Evolutionary conservation across 2,329 filamentous ascomycete species (phyloP).

Genomic region (Parascedosporium putredinis): DNA sequence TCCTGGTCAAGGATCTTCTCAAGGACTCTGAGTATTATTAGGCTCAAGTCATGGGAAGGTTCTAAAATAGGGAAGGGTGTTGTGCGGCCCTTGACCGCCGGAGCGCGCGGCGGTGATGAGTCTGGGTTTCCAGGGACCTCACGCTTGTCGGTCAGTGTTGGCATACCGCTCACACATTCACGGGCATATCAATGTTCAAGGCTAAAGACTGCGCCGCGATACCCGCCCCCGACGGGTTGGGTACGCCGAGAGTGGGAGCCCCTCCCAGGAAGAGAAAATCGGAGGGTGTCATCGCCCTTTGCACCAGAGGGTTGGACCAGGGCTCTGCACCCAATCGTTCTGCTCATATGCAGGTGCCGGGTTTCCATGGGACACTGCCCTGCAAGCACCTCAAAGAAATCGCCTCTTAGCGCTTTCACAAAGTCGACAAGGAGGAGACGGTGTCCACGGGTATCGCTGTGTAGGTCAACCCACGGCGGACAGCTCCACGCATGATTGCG

Average conservation of each 20-base stretch:
- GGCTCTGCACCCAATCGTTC: constrained; percentile 5
- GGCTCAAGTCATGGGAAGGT: too few relatives aligned
- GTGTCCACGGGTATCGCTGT: neutral
- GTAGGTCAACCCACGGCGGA: too few relatives aligned
- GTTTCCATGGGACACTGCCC: constrained; percentile 4
- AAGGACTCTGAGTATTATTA: too few relatives aligned
- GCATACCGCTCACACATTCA: too few relatives aligned
- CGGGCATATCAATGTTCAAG: too few relatives aligned
- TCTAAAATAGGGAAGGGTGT: neutral
- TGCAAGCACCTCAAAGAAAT: neutral
- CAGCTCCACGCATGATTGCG: too few relatives aligned
- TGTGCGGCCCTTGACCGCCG: neutral
- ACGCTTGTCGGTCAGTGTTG: neutral
- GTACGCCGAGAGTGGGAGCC: neutral
- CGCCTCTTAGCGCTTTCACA: constrained; percentile 1
- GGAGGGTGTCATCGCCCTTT: neutral
- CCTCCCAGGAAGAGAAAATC: neutral
- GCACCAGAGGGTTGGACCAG: neutral
- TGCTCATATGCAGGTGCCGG: constrained; percentile 4
- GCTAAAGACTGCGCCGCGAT: too few relatives aligned
- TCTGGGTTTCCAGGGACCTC: neutral
- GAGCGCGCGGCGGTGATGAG: neutral
- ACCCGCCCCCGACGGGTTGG: neutral
- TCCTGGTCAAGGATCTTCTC: too few relatives aligned
- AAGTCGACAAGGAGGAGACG: neutral